phyloP scores from a whole-genome alignment of 1,139 yeast genomes.

The Chernovozyma sophiae-reginae region DNA sequence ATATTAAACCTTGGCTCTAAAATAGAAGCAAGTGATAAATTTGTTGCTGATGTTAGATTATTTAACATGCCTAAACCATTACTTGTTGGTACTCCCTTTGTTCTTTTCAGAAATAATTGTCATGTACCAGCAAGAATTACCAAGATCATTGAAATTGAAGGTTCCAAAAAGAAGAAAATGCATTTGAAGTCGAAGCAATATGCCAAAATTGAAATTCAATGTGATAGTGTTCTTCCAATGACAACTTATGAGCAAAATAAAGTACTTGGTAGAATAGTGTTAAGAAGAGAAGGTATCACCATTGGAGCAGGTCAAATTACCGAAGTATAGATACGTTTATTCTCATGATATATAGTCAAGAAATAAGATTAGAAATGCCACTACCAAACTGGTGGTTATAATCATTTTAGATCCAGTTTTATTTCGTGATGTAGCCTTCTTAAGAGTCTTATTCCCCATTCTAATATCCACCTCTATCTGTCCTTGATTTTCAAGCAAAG shows the following conservation, averaged over 20 bases:
- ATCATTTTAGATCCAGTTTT: conserved; percentile 68
- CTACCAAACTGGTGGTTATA: conserved; percentile 53
- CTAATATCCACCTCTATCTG: conserved; percentile 64
- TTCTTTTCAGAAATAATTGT: conserved; percentile 76
- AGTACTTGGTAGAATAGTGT: conserved; percentile 73
- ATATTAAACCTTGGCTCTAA: conserved; percentile 47
- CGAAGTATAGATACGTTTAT: conserved; percentile 9
- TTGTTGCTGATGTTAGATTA: conserved; percentile 56
- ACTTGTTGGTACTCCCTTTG: conserved; percentile 77
- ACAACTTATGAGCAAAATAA: conserved; percentile 56
- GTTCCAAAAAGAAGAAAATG: conserved; percentile 48
- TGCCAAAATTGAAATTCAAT: conserved; percentile 64
- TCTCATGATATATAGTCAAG: conserved; percentile 53
- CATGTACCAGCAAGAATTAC: conserved; percentile 70
- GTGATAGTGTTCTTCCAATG: conserved; percentile 55
- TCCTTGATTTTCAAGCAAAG: conserved; percentile 66
- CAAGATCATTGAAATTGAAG: conserved; percentile 48
- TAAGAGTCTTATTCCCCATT: conserved; percentile 70
- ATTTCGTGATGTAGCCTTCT: conserved; percentile 66
- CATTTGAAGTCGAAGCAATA: conserved; percentile 72
- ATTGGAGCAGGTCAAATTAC: conserved; percentile 79
- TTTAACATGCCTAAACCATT: conserved; percentile 75
- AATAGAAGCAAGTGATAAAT: conserved; percentile 46
- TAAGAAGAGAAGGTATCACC: conserved; percentile 82
- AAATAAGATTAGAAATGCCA: conserved; percentile 60